Evolutionary conservation across 495 filamentous ascomycete genomes (phyloP), one percentile per base, ranked within the genome.

Genomic region (Hypoxylon lienhwacheense): DNA sequence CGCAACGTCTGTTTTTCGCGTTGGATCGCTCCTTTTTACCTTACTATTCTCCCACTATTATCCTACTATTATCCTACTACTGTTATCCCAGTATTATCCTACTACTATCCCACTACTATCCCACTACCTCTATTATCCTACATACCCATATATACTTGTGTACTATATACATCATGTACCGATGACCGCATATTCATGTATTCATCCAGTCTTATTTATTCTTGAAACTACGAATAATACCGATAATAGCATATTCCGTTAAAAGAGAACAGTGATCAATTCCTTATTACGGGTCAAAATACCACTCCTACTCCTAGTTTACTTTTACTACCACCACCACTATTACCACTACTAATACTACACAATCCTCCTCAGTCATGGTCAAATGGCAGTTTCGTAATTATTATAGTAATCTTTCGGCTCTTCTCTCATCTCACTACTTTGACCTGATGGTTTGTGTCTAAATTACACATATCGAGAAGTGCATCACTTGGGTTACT

Each of bases 241-340:
- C n/a, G n/a, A n/a, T n/a, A n/a, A n/a, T n/a, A n/a, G n/a, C n/a
- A n/a, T n/a, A n/a, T n/a, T n/a, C n/a, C n/a, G n/a, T n/a, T n/a
- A n/a, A n/a, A 31, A 31, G 28, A 11, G 3, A 31, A 11, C 35
- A 53, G 10, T 53, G 55, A 53, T 59, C 55, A 44, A 47, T 59
- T 4, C 36, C 49, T 29, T 60, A 50, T 60, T 60, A 53, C 49
- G 49, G 48, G 54, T 45, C 10, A 31, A 22, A 33, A 37, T 60
- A 43, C 45, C 50, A 50, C 55, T n/a, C n/a, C n/a, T n/a, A n/a
- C n/a, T n/a, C n/a, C n/a, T n/a, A n/a, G n/a, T n/a, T n/a, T n/a
- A n/a, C n/a, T n/a, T n/a, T n/a, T n/a, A n/a, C n/a, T n/a, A n/a
- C n/a, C n/a, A n/a, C n/a, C n/a, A n/a, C n/a, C n/a, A n/a, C n/a